Conservation (phyloP, 768 basidiomycete genomes). For the Porphyrellus cyaneotinctus region DNA sequence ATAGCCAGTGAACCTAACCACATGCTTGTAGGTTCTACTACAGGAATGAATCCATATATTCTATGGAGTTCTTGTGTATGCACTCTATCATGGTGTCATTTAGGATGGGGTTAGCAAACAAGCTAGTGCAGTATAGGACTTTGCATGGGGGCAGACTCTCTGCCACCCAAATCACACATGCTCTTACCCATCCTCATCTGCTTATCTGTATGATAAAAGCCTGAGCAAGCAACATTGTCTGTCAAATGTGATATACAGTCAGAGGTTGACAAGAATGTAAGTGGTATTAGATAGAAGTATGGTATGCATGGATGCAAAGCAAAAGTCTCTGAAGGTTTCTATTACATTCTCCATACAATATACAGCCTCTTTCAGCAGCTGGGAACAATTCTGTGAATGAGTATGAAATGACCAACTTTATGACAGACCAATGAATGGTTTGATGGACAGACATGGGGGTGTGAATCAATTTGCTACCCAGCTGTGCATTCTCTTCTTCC, state of each 20-base stretch:
- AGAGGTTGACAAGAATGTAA: no score
- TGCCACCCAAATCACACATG: background rate
- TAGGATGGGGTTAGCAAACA: background rate
- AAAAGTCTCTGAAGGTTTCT: no score
- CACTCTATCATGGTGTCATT: background rate
- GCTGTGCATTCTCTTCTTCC: no score
- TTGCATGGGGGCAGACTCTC: background rate
- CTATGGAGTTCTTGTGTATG: background rate
- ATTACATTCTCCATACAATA: no score
- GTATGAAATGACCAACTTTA: no score
- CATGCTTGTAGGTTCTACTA: background rate
- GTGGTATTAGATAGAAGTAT: no score
- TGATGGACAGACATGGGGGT: no score
- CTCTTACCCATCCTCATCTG: background rate
- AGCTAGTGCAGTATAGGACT: background rate
- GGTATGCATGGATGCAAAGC: no score
- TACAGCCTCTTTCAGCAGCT: no score
- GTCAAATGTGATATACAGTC: background rate
- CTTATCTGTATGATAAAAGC: background rate
- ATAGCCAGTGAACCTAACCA: background rate
- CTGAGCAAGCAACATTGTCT: background rate
- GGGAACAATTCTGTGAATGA: no score
- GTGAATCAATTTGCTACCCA: no score
- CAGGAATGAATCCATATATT: background rate
- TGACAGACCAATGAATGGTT: no score